phyloP scores from a whole-genome alignment of 2,329 filamentous ascomycete species.

The Trichoderma koningiopsis region DNA sequence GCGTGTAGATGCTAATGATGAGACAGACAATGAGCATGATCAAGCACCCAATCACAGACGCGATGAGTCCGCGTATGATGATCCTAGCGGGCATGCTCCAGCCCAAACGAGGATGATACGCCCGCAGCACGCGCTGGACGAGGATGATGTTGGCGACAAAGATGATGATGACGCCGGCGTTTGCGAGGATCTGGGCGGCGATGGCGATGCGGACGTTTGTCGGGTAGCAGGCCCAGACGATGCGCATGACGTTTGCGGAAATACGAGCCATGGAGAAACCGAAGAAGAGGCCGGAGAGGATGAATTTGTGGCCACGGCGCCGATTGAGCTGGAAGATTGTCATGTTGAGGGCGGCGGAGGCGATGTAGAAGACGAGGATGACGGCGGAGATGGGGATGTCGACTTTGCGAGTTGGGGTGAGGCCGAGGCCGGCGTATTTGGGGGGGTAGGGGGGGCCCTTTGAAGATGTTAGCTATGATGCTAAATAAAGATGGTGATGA shows the following conservation, averaged over 20 bases:
- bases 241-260: conserved; percentile 53
- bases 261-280: conserved; percentile 60
- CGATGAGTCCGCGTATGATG: conserved; percentile 60
- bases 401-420: conserved; percentile 55
- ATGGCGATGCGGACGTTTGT: conserved; percentile 49
- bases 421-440: conserved; percentile 55
- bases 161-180: conserved; percentile 72
- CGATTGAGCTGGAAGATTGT: conserved; percentile 56
- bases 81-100: conserved; percentile 61
- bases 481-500: neutral
- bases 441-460: conserved; percentile 45
- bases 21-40: conserved; percentile 66
- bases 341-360: conserved; percentile 59
- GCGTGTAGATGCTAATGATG: conserved; percentile 68
- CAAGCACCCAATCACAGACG: conserved; percentile 60
- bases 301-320: conserved; percentile 57
- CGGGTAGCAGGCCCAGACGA: conserved; percentile 54
- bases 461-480: neutral
- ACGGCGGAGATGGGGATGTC: conserved; percentile 68
- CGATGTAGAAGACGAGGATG: conserved; percentile 61
- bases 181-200: conserved; percentile 69
- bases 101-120: conserved; percentile 69
- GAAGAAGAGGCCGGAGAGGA: conserved; percentile 60
- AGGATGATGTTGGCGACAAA: conserved; percentile 80
- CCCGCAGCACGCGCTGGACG: conserved; percentile 72